Base-by-base conservation (phyloP, 805 yeast species). In the Candida berthetii region DNA sequence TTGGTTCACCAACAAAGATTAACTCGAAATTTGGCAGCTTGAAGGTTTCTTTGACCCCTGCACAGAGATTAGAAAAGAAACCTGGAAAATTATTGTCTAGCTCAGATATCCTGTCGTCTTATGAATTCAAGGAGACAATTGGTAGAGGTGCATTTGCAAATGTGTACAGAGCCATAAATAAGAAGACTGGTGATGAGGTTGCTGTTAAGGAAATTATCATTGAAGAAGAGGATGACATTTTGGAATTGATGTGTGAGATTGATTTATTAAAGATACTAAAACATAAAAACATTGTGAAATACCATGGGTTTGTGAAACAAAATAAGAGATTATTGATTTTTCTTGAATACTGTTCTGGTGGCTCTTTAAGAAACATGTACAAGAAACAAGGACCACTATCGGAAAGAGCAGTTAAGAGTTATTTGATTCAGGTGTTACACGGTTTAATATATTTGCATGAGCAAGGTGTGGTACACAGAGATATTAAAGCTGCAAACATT, bases 61-160 rank as follows among this genome's bases (percentile, higher is more conserved):
- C 78, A 0, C 80, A 75, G 47, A 53, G 74, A 27, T 50, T 71
- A 24, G 78, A 74, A 46, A 71, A 71, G 46, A 56, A 50, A 22
- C 64, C 67, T 0, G 71, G 72, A 0, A 46, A 50, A 31, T 35
- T 48, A 10, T 31, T 52, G 10, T 50, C 48, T 3, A 48, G 58
- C 7, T 48, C 44, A 24, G 55, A 52, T 34, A 55, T 53, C 3
- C 37, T 60, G 50, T 60, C 53, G 42, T 71, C 71, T 41, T 79
- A 75, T 52, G 66, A 67, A 24, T 66, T 81, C 50, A 68, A 71
- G 37, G 83, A 79, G 37, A 72, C 82, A 31, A 68, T 93, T 2
- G 99, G 98, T 3, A 76, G 76, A 45, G 99, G 99, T 2, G 97
- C 97, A 0, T 89, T 80, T 58, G 98, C 97, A 1, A 76, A 77